Percentiles rank a stretch among this genome's conserved stretches.
phyloP scores from a whole-genome alignment of 2,329 filamentous ascomycete genomes.

The Delphinella strobiligena region DNA sequence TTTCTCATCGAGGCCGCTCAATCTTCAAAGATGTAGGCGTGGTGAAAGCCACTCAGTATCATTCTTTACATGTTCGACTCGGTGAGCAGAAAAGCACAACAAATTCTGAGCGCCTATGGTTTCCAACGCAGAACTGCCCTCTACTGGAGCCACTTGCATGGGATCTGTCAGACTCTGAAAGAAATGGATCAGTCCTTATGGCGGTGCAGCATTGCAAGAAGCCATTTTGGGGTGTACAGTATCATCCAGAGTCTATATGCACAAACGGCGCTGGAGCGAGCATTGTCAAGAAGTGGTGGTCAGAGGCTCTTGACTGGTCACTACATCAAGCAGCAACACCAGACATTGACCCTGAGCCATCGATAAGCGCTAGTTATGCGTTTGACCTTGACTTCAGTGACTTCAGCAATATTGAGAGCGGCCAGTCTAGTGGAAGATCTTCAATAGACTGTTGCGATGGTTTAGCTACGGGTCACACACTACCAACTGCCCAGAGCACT shows the following conservation, averaged over 20 bases:
- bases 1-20: slow-evolving; percentile 48
- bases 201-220: slow-evolving; percentile 53
- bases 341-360: neutral
- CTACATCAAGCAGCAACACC: neutral
- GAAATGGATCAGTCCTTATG: slow-evolving; percentile 59
- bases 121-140: slow-evolving; percentile 22
- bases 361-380: neutral
- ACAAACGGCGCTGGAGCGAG: slow-evolving; percentile 55
- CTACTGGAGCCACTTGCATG: slow-evolving; percentile 35
- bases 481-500: slow-evolving; percentile 2
- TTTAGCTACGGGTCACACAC: slow-evolving; percentile 3
- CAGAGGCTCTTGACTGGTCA: slow-evolving; percentile 31
- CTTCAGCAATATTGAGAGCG: neutral
- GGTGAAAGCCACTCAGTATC: slow-evolving; percentile 66
- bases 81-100: slow-evolving; percentile 23
- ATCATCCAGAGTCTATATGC: slow-evolving; percentile 81
- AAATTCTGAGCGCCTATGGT: slow-evolving; percentile 22
- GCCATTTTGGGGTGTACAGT: slow-evolving; percentile 81
- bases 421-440: slow-evolving; percentile 2
- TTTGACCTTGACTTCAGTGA: neutral
- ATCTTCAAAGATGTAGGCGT: slow-evolving; percentile 52
- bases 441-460: no score
- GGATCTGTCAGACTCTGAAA: slow-evolving; percentile 29
- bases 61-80: slow-evolving; percentile 44
- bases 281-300: slow-evolving; percentile 67